A percentile compares a stretch with the other conserved stretches of the same genome.
phyloP scores from a whole-genome alignment of 352 stramenopile species.

The Blastocystis sp. region DNA sequence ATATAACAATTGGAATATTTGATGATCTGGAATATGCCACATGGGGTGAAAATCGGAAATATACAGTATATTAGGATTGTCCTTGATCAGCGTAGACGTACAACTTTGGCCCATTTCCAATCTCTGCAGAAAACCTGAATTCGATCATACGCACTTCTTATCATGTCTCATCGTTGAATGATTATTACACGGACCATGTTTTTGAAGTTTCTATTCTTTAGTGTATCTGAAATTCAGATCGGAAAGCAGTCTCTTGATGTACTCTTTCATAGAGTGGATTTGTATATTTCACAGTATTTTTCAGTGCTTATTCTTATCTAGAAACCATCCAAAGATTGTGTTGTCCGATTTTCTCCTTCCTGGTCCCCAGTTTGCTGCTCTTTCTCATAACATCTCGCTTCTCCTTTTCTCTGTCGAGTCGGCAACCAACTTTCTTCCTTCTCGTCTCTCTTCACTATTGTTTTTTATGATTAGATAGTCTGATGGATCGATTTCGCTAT shows the following conservation, averaged over 20 bases:
- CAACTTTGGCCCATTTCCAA: constrained; percentile 14
- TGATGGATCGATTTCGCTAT: not conserved
- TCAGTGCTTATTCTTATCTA: not conserved
- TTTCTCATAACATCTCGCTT: not conserved
- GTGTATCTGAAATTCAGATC: not conserved
- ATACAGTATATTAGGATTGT: not conserved
- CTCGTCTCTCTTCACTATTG: not conserved
- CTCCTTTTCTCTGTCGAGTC: constrained; percentile 1
- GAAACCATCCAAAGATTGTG: not conserved
- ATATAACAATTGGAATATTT: constrained; percentile 48
- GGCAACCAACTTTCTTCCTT: not conserved
- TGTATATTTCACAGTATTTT: not conserved
- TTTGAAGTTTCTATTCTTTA: not conserved
- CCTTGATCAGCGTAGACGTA: not conserved
- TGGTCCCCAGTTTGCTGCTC: not conserved
- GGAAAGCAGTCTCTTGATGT: not conserved
- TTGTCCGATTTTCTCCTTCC: constrained; percentile 8
- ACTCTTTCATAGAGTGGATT: not conserved
- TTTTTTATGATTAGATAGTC: not conserved
- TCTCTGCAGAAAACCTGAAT: not conserved
- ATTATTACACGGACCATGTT: constrained; percentile 13
- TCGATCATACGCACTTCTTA: constrained; percentile 3
- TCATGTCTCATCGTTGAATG: not conserved
- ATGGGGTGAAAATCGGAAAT: not conserved
- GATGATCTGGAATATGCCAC: not conserved